Conservation (phyloP, 306 rosid species). For the Argentina anserina region DNA sequence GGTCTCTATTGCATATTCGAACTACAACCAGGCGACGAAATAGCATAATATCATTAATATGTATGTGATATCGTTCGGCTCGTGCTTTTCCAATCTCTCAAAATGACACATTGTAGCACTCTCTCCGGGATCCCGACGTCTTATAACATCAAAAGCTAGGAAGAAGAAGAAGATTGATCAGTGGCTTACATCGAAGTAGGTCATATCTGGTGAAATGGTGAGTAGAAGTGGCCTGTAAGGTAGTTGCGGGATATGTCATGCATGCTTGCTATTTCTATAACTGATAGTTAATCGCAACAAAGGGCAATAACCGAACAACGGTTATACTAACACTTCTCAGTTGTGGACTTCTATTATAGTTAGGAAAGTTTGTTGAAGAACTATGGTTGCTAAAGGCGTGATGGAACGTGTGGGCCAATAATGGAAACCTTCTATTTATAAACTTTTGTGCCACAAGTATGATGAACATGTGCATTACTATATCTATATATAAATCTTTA, state of each 20-base stretch:
- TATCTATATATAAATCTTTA: background rate
- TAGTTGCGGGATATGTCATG: no score
- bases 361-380: constrained; percentile 2
- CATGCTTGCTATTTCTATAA: background rate
- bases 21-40: background rate
- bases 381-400: background rate
- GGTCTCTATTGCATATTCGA: background rate
- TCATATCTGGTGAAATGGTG: background rate
- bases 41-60: background rate
- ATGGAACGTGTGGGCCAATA: background rate
- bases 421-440: background rate
- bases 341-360: background rate
- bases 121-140: no score
- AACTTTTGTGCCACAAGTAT: background rate
- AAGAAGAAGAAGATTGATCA: background rate
- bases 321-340: background rate
- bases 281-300: no score
- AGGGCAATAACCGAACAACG: no score
- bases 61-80: background rate
- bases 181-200: background rate
- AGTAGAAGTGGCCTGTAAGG: no score
- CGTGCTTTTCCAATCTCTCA: background rate
- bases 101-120: background rate
- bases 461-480: background rate
- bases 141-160: no score